Evolutionary conservation across 106 monocot species (phyloP), one percentile per base, ranked within the genome.

Genomic region (Allium sativum): DNA sequence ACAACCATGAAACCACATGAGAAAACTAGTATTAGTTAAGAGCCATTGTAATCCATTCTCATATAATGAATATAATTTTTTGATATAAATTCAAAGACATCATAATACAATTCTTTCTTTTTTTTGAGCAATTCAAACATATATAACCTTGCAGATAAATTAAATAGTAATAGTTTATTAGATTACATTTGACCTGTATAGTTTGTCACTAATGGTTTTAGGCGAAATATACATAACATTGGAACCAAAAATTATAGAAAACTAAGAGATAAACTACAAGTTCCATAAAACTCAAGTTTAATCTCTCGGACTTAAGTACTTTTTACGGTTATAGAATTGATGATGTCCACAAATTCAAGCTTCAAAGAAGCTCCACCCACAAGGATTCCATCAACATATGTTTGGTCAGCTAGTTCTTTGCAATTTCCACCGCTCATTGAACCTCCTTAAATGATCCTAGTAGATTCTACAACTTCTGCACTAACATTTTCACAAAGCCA

Each of bases 281-380:
- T 59, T 42, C 9, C 0, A 46, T 46, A 62, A 18, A 19, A 46
- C 61, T 62, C 15, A 7, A 62, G 20, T 12, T 62, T 44, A 45
- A 9, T 12, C 12, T 15, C 21, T 22, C 47, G 13, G 3, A 40
- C 61, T 51, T 64, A 64, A 51, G 48, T 15, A n/a, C n/a, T n/a
- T 60, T 91, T 86, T 65, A 80, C 80, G 0, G 79, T 76, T 15
- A 83, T 86, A 44, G 91, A 53, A 21, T 83, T 91, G 84, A 93
- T 88, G 74, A 93, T 93, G 55, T 88, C 84, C 21, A 84, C 61
- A 44, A 93, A 93, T 40, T 93, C 88, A 21, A 81, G 68, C 92
- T 89, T 89, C 56, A 89, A 74, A 22, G 88, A 78, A 71, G 88
- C 88, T 51, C 88, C 88, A 60, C 88, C 88, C 40, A 89, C 88